Percentiles rank a stretch among this genome's conserved stretches.
phyloP scores from a whole-genome alignment of 345 rosid species.

The Raphanus raphanistrum region DNA sequence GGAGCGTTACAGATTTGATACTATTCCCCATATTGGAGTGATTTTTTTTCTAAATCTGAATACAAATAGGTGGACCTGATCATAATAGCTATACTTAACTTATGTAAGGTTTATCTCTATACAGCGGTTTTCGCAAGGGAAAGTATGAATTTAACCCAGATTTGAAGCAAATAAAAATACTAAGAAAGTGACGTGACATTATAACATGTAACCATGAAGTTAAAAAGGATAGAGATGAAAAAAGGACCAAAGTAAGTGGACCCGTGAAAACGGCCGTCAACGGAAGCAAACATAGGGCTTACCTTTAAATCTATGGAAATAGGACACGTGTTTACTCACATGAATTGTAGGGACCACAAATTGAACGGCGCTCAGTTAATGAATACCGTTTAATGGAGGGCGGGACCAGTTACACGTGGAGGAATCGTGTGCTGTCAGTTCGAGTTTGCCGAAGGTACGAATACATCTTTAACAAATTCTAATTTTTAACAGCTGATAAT shows the following conservation, averaged over 20 bases:
- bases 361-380: constrained; percentile 28
- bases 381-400: constrained; percentile 16
- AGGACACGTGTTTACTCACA: constrained; percentile 41
- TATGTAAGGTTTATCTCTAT: neutral
- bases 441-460: constrained; percentile 24
- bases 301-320: constrained; percentile 12
- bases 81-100: neutral
- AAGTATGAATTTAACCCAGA: neutral
- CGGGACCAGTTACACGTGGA: constrained; percentile 36
- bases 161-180: neutral
- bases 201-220: constrained; percentile 23
- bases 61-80: neutral
- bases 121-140: neutral
- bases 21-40: neutral
- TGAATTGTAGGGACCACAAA: constrained; percentile 29
- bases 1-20: no score
- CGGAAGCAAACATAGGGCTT: constrained; percentile 17
- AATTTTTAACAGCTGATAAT: constrained; percentile 1
- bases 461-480: constrained; percentile 17
- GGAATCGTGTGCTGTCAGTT: constrained; percentile 36
- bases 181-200: constrained; percentile 28
- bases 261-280: constrained; percentile 38
- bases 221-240: constrained; percentile 24
- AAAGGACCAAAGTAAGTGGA: neutral
- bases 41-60: neutral